These are phyloP conservation scores for Beauveria brongniartii DNA, from an alignment of 2,329 filamentous ascomycete genomes.

Conservation along the genomic window DNA sequence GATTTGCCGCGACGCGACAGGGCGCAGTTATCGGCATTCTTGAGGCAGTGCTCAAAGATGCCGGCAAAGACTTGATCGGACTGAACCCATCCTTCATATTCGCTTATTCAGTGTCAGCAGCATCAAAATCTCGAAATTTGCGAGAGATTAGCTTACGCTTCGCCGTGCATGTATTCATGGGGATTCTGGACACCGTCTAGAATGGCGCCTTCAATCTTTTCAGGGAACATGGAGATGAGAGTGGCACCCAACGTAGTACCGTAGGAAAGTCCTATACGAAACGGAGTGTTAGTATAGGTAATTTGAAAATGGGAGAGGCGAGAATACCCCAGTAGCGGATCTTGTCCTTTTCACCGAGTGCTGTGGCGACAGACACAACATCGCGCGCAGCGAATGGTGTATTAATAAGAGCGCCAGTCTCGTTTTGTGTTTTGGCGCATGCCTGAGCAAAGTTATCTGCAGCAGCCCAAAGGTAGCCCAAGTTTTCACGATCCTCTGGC, in stretches of 20 bases:
- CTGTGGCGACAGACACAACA: constrained; percentile 28
- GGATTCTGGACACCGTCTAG: constrained; percentile 29
- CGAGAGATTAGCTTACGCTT: constrained; percentile 6
- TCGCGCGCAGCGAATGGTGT: constrained; percentile 28
- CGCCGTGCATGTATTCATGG: constrained; percentile 25
- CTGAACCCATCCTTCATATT: constrained; percentile 19
- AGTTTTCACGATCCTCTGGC: constrained; percentile 10
- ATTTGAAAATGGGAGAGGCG: neutral
- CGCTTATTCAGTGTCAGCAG: constrained; percentile 9
- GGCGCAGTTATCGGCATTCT: constrained; percentile 18
- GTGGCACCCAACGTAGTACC: constrained; percentile 31
- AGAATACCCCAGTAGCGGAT: constrained; percentile 25
- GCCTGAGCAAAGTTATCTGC: constrained; percentile 14
- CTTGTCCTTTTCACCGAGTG: constrained; percentile 23
- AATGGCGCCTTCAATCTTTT: constrained; percentile 29
- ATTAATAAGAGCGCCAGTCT: constrained; percentile 19
- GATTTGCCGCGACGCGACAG: constrained; percentile 24
- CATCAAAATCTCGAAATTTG: too few relatives aligned
- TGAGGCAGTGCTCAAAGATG: constrained; percentile 22
- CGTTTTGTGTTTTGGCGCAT: constrained; percentile 18
- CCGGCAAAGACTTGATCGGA: constrained; percentile 22
- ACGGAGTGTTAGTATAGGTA: neutral
- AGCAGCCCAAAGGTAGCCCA: constrained; percentile 16
- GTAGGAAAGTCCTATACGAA: constrained; percentile 24
- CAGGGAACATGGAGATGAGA: constrained; percentile 33